Evolutionary conservation across 1,284 basidiomycete genomes (phyloP), one percentile per base, ranked within the genome.

Genomic region (Laetiporus sulphureus): DNA sequence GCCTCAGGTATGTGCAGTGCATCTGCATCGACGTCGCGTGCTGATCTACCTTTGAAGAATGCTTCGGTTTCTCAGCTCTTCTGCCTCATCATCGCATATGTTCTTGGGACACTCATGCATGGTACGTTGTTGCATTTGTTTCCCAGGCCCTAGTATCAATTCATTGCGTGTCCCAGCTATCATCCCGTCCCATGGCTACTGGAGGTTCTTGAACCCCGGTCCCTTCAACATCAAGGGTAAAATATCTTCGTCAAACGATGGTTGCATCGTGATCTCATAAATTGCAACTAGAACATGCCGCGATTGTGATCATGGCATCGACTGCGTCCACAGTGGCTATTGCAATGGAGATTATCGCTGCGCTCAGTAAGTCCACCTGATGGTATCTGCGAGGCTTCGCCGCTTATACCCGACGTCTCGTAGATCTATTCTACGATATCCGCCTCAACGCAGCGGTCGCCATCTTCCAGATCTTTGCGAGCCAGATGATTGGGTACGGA

Each of bases 221-320:
- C 73, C 75, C 7, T 76, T 76, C 62, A 76, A 76, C 51, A 71
- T 76, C 57, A 73, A 74, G 63, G 68, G 45, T 53, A 53, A 34
- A 34, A 16, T 15, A 5, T 24, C 64, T 66, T 54, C 65, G 68
- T 46, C 65, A 63, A 48, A 69, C 69, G 23, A 31, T n/a, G 3
- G n/a, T 13, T 2, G 4, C 13, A 16, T 21, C 24, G 11, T 8
- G n/a, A 19, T 22, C 19, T 16, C 18, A 29, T 8, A 21, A 24
- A 15, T 18, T 30, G 4, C 11, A 30, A 25, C 45, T 49, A 72
- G 72, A 83, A 52, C 76, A 81, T 57, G 75, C 75, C 0, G 73
- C 75, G 21, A 75, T 83, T 29, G 70, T 80, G 16, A 81, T 84
- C 50, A 81, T 84, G 77, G 59, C 80, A 2, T 77, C 76, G 27